A percentile compares a stretch with the other conserved stretches of the same genome.
Conservation (phyloP, 768 basidiomycete species). For the Tylopilus vinaceipallidus region DNA sequence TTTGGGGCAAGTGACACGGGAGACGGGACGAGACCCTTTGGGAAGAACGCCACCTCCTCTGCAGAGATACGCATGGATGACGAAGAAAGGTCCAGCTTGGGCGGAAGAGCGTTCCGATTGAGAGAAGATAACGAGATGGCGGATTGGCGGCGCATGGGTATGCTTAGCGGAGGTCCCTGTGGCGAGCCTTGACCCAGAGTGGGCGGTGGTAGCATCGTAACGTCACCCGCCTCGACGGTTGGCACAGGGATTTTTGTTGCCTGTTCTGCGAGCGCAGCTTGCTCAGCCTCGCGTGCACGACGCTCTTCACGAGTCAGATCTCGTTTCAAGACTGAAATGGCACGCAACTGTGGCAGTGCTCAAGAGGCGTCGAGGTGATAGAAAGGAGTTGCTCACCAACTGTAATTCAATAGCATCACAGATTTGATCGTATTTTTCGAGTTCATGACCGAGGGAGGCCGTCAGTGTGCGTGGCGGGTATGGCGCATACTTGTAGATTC, state of each 20-base stretch:
- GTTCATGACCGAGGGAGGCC: slow-evolving; percentile 63
- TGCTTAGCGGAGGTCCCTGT: slow-evolving; percentile 27
- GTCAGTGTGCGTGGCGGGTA: slow-evolving; percentile 66
- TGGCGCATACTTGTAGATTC: slow-evolving; percentile 54
- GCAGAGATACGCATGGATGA: slow-evolving; percentile 61
- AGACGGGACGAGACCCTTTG: slow-evolving; percentile 60
- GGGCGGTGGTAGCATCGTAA: slow-evolving; percentile 25
- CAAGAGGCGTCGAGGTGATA: background rate
- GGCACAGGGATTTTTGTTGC: slow-evolving; percentile 26
- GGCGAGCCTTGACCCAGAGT: slow-evolving; percentile 36
- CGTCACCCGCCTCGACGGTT: slow-evolving; percentile 18
- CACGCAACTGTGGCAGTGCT: slow-evolving; percentile 52
- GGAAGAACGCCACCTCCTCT: slow-evolving; percentile 57
- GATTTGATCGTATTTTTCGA: slow-evolving; percentile 77
- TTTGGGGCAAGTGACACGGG: slow-evolving; percentile 82
- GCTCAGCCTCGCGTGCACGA: slow-evolving; percentile 45
- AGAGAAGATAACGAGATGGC: slow-evolving; percentile 80
- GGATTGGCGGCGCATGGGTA: slow-evolving; percentile 59
- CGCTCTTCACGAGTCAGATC: slow-evolving; percentile 64
- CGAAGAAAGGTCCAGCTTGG: slow-evolving; percentile 81
- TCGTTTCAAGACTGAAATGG: slow-evolving; percentile 69
- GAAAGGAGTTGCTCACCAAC: slow-evolving; percentile 45
- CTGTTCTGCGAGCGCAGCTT: slow-evolving; percentile 38
- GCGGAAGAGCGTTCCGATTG: slow-evolving; percentile 65
- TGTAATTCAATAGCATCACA: slow-evolving; percentile 77